Evolutionary conservation across 73 alveolate genomes (phyloP), one percentile per base, ranked within the genome.

Genomic region (Paramecium primaurelia): DNA sequence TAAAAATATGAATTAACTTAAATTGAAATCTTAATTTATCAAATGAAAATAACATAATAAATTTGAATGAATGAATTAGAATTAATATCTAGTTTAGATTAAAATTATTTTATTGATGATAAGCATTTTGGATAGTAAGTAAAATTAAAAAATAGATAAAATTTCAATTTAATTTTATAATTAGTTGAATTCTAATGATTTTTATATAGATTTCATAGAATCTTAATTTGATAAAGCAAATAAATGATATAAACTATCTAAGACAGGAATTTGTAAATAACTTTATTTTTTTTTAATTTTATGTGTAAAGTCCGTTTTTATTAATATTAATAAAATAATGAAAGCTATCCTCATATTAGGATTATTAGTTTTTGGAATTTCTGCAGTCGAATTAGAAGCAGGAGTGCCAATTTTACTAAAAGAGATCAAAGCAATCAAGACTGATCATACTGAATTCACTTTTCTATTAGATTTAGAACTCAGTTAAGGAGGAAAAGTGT

Each of bases 371-470:
- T 40, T 30, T 34, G 60, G 58, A 45, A 34, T 40, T n/a, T 34
- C 12, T 9, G 88, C 40, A 34, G 88, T 75, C 3, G 58, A 75
- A 37, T 37, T 75, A 40, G 88, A 75, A 75, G 58, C 88, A 6
- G 88, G 88, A 37, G 69, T 75, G 36, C 88, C 88, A 34, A 75
- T 75, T 14, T 40, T 75, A 37, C 60, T 75, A 75, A 75, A 75
- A 25, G 88, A 75, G 49, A 75, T 75, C 37, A 75, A 40, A 18
- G 88, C 88, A 75, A 34, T 75, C 25, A 75, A 75, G 60, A 32
- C 88, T 75, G 88, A 75, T 30, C 42, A 75, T 75, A 32, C 88
- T 12, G 88, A 75, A 4, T 75, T 75, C 49, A 75, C 42, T 4
- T 32, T 32, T 38, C 20, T 75, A 75, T 75, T 75, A 75, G 88